Percentiles rank a stretch among this genome's conserved stretches.
Conservation (phyloP, 192 early-diverging fungal genomes). For the Borealophlyctis nickersoniae region DNA sequence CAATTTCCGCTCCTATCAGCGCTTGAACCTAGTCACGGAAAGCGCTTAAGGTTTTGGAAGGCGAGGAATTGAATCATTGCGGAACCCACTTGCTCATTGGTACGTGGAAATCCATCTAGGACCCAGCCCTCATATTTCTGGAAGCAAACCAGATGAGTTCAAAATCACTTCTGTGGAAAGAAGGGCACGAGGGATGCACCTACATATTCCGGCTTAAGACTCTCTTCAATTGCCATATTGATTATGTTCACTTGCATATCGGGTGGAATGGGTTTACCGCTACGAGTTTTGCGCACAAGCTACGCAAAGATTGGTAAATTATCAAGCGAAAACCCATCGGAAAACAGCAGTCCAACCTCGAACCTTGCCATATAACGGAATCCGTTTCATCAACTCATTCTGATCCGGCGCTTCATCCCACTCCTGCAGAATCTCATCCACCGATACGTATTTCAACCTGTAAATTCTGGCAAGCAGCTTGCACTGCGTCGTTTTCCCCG, state of each 20-base stretch:
- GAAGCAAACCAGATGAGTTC: background rate
- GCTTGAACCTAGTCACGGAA: too few relatives aligned
- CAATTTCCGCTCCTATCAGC: constrained; percentile 28
- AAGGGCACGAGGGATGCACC: too few relatives aligned
- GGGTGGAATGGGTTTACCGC: constrained; percentile 13
- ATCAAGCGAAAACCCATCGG: too few relatives aligned
- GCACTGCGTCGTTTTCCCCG: constrained; percentile 48
- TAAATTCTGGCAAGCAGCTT: constrained; percentile 43
- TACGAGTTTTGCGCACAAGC: background rate
- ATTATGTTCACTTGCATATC: constrained; percentile 11
- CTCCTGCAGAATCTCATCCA: constrained; percentile 38
- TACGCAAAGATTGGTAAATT: too few relatives aligned
- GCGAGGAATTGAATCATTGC: background rate
- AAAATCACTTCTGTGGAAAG: background rate
- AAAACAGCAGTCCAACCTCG: too few relatives aligned
- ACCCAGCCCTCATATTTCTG: constrained; percentile 41
- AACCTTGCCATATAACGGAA: constrained; percentile 14
- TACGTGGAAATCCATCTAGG: constrained; percentile 52
- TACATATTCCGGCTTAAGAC: background rate
- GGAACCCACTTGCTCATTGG: constrained; percentile 38
- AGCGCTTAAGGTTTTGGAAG: too few relatives aligned
- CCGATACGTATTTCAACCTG: constrained; percentile 28
- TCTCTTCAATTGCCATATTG: constrained; percentile 3
- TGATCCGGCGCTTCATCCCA: constrained; percentile 39
- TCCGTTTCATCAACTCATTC: constrained; percentile 14